Evolutionary conservation across 2,329 filamentous ascomycete species (phyloP).

Genomic region (Aureobasidium mangrovei): DNA sequence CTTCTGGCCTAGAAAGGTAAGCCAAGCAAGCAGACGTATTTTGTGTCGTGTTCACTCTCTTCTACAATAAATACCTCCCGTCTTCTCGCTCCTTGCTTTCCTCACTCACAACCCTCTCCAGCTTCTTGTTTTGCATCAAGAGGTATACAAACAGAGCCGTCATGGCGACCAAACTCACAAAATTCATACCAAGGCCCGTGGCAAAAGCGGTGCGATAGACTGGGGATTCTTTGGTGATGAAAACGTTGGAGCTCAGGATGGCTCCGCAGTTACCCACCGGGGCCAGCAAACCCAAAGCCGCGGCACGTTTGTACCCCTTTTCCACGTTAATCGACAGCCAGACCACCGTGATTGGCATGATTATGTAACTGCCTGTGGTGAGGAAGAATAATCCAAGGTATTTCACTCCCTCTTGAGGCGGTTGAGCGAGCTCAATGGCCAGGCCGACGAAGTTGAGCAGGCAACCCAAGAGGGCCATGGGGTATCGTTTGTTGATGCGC

Average conservation of each 20-base stretch:
- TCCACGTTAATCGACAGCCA: slow-evolving; percentile 34
- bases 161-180: slow-evolving; percentile 16
- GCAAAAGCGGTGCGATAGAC: slow-evolving; percentile 14
- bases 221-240: slow-evolving; percentile 12
- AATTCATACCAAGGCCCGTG: slow-evolving; percentile 19
- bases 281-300: slow-evolving; percentile 17
- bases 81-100: background rate
- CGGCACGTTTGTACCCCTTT: slow-evolving; percentile 32
- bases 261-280: slow-evolving; percentile 13
- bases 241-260: slow-evolving; percentile 12
- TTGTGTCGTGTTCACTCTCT: too few relatives aligned
- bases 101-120: slow-evolving; percentile 18
- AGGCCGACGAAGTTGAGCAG: slow-evolving; percentile 28
- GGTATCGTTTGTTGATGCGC: slow-evolving; percentile 23
- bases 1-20: too few relatives aligned
- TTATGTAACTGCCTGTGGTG: slow-evolving; percentile 15
- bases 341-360: slow-evolving; percentile 29
- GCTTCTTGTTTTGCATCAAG: slow-evolving; percentile 12
- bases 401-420: slow-evolving; percentile 17
- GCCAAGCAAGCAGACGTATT: too few relatives aligned
- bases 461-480: slow-evolving; percentile 30
- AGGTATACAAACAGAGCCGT: slow-evolving; percentile 18
- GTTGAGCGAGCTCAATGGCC: slow-evolving; percentile 22
- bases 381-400: slow-evolving; percentile 23
- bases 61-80: too few relatives aligned